phyloP scores from a whole-genome alignment of 495 filamentous ascomycete species.

The Penicillium angulare region DNA sequence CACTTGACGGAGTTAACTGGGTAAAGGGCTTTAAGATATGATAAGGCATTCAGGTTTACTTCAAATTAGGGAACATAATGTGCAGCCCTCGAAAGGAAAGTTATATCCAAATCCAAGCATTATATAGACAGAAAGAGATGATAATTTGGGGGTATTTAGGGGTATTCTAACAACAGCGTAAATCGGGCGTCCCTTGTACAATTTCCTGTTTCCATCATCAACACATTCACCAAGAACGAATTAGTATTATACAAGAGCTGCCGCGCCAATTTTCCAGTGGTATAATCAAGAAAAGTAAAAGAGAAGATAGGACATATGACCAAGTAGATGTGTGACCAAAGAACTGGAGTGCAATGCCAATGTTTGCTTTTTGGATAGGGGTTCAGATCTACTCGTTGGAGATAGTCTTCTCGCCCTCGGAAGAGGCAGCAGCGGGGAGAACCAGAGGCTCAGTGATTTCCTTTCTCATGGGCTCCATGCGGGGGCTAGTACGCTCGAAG shows the following conservation, averaged over 20 bases:
- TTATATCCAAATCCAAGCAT: background rate
- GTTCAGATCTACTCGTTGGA: slow-evolving; percentile 10
- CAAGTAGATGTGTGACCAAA: no score
- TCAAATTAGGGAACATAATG: no score
- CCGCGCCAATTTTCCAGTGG: background rate
- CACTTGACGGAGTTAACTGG: no score
- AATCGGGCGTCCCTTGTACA: slow-evolving; percentile 1
- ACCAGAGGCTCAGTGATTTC: slow-evolving; percentile 11
- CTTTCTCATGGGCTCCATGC: slow-evolving; percentile 41
- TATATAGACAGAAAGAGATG: slow-evolving; percentile 8
- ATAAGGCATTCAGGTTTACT: no score
- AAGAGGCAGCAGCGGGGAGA: slow-evolving; percentile 14
- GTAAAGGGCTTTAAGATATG: no score
- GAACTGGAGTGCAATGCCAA: no score
- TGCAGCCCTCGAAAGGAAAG: background rate
- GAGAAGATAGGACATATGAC: background rate
- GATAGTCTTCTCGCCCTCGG: slow-evolving; percentile 15
- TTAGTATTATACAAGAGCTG: slow-evolving; percentile 3
- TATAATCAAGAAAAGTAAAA: background rate
- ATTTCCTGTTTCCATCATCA: background rate
- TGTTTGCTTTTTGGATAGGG: no score
- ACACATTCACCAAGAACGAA: background rate
- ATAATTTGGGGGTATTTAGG: slow-evolving; percentile 2
- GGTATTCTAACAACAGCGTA: slow-evolving; percentile 2
- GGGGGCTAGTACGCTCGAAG: slow-evolving; percentile 46